Evolutionary conservation across 345 rosid genomes (phyloP).

Genomic region (Microthlaspi erraticum): DNA sequence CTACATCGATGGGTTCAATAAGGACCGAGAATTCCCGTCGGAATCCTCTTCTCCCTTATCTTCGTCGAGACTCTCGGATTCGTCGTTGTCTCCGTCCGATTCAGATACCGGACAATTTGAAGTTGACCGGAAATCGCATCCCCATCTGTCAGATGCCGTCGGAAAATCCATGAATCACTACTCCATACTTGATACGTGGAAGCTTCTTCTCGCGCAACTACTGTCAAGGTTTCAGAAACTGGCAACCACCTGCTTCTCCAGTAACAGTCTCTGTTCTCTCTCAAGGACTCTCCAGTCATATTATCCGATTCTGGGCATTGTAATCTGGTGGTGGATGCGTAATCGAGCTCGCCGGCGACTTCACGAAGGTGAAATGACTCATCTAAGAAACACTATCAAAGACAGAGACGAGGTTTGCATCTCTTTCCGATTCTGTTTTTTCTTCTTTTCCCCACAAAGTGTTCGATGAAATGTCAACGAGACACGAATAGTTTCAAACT

Average conservation of each 20-base stretch:
- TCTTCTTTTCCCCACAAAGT: background rate
- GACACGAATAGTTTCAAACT: background rate
- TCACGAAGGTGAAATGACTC: conserved; percentile 26
- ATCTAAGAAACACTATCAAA: conserved; percentile 40
- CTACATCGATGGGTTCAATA: conserved; percentile 10
- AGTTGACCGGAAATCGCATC: background rate
- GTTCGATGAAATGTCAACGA: conserved; percentile 35
- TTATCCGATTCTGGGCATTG: conserved; percentile 19
- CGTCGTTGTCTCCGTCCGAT: conserved; percentile 20
- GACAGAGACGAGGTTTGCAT: conserved; percentile 54
- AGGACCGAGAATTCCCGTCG: conserved; percentile 17
- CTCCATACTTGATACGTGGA: conserved; percentile 14
- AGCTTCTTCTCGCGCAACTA: conserved; percentile 35
- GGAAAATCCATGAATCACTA: background rate
- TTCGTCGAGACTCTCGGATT: conserved; percentile 9
- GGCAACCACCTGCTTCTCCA: background rate
- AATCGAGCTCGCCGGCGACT: conserved; percentile 37
- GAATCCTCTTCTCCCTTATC: conserved; percentile 9
- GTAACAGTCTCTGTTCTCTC: conserved; percentile 1
- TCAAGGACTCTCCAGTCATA: conserved; percentile 31
- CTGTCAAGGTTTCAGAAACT: conserved; percentile 29
- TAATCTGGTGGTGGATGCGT: conserved; percentile 51
- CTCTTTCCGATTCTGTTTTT: background rate
- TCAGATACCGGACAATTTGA: conserved; percentile 3
- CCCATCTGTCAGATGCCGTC: background rate